Evolutionary conservation across 106 monocot species (phyloP), one percentile per base, ranked within the genome.

Genomic region (Dendrobium nobile): DNA sequence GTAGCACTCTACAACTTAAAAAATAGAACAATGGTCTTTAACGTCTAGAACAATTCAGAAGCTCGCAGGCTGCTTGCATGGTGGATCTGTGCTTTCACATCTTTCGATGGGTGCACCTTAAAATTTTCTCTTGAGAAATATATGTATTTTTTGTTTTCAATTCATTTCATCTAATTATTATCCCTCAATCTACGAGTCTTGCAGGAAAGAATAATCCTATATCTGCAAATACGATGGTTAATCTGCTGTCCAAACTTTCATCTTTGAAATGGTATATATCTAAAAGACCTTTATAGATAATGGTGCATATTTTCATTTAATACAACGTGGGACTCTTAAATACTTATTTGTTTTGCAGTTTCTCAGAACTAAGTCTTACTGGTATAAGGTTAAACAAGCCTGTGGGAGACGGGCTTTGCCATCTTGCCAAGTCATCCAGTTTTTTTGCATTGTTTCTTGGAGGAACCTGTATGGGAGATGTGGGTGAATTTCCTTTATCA

Each of bases 1-100:
- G 45, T 37, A 99, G 98, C 92, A 24, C 88, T 99, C n/a, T 99
- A 95, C 80, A 95, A 91, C 82, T 88, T 99, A 83, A 99, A 88
- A n/a, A 84, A 87, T 99, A 77, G 92, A 99, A 83, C 82, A 90
- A 51, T 95, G 95, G 45, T 91, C 88, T 54, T 86, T 99, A 83
- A 95, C 98, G 85, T 93, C 98, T 73, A 88, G 95, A 88, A 93
- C 98, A 75, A 84, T 99, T 83, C 93, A 99, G 86, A 99, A 88
- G 81, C 83, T 95, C 70, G 80, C 91, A 22, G 98, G 95, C 77
- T 85, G 88, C 41, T 77, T 99, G 65, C 81, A 83, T 82, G 89
- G 85, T 27, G 92, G 51, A 16, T 91, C 88, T 75, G 81, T 79
- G 58, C 91, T 99, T 82, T 91, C 98, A 82, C 95, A 91, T 78